Evolutionary conservation across 2,329 filamentous ascomycete species (phyloP).

Genomic region (Capronia coronata): DNA sequence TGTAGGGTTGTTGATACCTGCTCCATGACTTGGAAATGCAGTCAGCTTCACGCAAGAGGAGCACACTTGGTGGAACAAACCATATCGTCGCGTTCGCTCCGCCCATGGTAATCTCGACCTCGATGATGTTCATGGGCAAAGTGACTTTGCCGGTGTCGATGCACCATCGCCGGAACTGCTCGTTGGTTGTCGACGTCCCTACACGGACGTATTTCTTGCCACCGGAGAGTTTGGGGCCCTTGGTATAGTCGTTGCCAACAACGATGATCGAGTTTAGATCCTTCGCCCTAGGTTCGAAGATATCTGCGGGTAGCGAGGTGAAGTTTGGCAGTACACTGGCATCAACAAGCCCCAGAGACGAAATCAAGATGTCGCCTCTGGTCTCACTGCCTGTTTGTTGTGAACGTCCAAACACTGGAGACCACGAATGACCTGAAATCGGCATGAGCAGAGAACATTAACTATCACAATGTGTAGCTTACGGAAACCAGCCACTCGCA

Average conservation of each 20-base stretch:
- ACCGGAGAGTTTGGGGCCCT: slow-evolving; percentile 13
- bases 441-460: slow-evolving; percentile 1
- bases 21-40: slow-evolving; percentile 43
- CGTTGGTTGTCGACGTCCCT: slow-evolving; percentile 43
- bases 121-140: slow-evolving; percentile 43
- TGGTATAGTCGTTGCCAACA: slow-evolving; percentile 17
- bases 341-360: slow-evolving; percentile 35
- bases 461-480: slow-evolving; percentile 1
- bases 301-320: slow-evolving; percentile 20
- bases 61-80: slow-evolving; percentile 3
- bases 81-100: slow-evolving; percentile 37
- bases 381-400: slow-evolving; percentile 1
- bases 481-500: slow-evolving; percentile 22
- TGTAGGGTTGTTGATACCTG: slow-evolving; percentile 40
- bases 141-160: slow-evolving; percentile 35
- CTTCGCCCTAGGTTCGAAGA: slow-evolving; percentile 20
- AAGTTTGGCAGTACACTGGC: slow-evolving; percentile 23
- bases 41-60: background rate
- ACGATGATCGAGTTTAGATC: slow-evolving; percentile 23
- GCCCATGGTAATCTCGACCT: slow-evolving; percentile 46
- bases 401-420: slow-evolving; percentile 22
- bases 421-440: slow-evolving; percentile 22
- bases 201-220: slow-evolving; percentile 38
- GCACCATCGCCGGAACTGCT: slow-evolving; percentile 44
- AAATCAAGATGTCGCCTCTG: slow-evolving; percentile 37